Evolutionary conservation across 2,329 filamentous ascomycete genomes (phyloP), one percentile per base, ranked within the genome.

Genomic region (Microdochium nivale): DNA sequence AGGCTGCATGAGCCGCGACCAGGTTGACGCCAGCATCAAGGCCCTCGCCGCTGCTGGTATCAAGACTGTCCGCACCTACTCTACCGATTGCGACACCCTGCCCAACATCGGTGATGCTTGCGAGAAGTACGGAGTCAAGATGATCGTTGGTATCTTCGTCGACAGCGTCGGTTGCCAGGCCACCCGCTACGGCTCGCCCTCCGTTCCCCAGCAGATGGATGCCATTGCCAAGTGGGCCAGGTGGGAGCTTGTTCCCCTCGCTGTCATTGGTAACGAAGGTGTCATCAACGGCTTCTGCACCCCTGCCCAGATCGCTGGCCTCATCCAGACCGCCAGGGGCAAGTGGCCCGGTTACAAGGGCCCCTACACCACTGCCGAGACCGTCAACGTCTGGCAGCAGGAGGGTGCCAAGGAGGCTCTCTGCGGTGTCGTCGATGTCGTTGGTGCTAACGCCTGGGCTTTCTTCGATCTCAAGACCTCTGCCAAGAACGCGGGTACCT

Each of bases 211-310:
- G 61, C 91, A 97, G 78, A 78, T 96, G 54, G 71, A 77, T 30
- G 80, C 82, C 55, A 87, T 96, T 68, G 76, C 81, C 69, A 62
- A 68, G 54, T 96, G 90, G 83, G 80, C 72, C 56, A 71, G 87
- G 69, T 95, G 86, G 84, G 78, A 83, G 55, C 67, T 88, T 49
- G 86, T 96, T 59, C 80, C 87, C 65, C 81, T 95, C 62, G 76
- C 95, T 58, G 86, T 94, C 30, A 80, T 95, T 59, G 91, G 90
- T 71, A 97, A 97, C 78, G 92, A 97, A 79, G 85, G 87, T 60
- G 74, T 96, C 68, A 87, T 88, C 77, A 83, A 87, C 74, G 79
- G 80, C 56, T 84, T 79, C 78, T 82, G 79, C 74, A 71, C 78
- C 51, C 80, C 85, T 33, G 50, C 62, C 30, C 72, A 86, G 62